Conservation (phyloP, 1,139 yeast species). For the Scheffersomyces cryptocercus region DNA sequence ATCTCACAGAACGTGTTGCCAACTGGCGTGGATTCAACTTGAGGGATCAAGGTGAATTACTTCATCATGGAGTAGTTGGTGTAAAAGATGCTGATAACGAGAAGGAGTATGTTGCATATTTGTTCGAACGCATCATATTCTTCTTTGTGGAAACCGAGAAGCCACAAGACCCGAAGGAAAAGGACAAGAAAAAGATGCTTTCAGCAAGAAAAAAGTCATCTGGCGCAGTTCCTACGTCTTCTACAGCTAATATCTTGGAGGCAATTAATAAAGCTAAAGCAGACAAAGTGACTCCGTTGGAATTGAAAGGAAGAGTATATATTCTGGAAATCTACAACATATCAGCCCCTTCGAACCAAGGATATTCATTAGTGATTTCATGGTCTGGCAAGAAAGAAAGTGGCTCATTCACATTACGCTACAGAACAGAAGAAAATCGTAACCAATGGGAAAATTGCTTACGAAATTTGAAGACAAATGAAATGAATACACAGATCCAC, state of each 20-base stretch:
- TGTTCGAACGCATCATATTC: constrained; percentile 84
- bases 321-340: constrained; percentile 65
- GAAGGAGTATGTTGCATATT: constrained; percentile 84
- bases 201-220: constrained; percentile 46
- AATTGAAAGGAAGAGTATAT: constrained; percentile 69
- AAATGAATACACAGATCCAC: constrained; percentile 44
- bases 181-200: constrained; percentile 34
- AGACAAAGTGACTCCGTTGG: constrained; percentile 39
- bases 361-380: constrained; percentile 64
- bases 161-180: constrained; percentile 18
- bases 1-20: constrained; percentile 68
- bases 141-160: constrained; percentile 60
- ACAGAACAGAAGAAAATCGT: constrained; percentile 68
- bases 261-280: constrained; percentile 29
- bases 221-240: constrained; percentile 28
- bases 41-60: constrained; percentile 79
- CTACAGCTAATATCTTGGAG: constrained; percentile 40
- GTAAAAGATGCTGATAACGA: constrained; percentile 80
- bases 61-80: constrained; percentile 75
- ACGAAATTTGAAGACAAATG: constrained; percentile 42
- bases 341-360: constrained; percentile 36
- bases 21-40: constrained; percentile 96
- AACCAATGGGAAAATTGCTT: constrained; percentile 71
- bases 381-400: constrained; percentile 80
- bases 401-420: constrained; percentile 70